A percentile compares a stretch with the other conserved stretches of the same genome.
phyloP scores from a whole-genome alignment of 176 grass and related monocot species.

The Themeda triandra region DNA sequence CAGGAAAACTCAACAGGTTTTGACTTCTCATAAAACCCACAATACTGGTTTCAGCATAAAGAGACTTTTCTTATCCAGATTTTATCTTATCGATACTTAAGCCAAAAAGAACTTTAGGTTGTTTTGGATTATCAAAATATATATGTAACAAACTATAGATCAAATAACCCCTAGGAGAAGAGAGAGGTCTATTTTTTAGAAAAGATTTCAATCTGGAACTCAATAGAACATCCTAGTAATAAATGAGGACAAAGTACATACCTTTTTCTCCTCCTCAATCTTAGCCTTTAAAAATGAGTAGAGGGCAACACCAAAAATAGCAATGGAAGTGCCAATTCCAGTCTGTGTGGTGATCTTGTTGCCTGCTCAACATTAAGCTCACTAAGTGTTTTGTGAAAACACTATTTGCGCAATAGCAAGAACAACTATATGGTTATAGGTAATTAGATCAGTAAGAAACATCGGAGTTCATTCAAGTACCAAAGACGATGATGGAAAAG shows the following conservation, averaged over 20 bases:
- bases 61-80: neutral
- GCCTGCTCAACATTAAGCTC: slow-evolving; percentile 53
- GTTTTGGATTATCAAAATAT: neutral
- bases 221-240: neutral
- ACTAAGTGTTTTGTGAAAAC: neutral
- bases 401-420: neutral
- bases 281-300: slow-evolving; percentile 97
- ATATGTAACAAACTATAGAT: neutral
- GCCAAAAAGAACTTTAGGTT: neutral
- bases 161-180: neutral
- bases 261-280: slow-evolving; percentile 97
- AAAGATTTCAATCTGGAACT: slow-evolving; percentile 9
- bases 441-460: slow-evolving; percentile 21
- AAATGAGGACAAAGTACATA: slow-evolving; percentile 39
- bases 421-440: neutral
- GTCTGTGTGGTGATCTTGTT: slow-evolving; percentile 93
- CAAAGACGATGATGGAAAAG: slow-evolving; percentile 86
- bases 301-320: slow-evolving; percentile 81
- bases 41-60: neutral
- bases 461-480: slow-evolving; percentile 37
- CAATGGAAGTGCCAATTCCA: slow-evolving; percentile 85
- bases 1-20: neutral
- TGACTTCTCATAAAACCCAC: neutral
- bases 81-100: neutral
- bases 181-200: neutral